A percentile compares a stretch with the other conserved stretches of the same genome.
phyloP scores from a whole-genome alignment of 495 filamentous ascomycete species.

The Antarctomyces pellizariae region DNA sequence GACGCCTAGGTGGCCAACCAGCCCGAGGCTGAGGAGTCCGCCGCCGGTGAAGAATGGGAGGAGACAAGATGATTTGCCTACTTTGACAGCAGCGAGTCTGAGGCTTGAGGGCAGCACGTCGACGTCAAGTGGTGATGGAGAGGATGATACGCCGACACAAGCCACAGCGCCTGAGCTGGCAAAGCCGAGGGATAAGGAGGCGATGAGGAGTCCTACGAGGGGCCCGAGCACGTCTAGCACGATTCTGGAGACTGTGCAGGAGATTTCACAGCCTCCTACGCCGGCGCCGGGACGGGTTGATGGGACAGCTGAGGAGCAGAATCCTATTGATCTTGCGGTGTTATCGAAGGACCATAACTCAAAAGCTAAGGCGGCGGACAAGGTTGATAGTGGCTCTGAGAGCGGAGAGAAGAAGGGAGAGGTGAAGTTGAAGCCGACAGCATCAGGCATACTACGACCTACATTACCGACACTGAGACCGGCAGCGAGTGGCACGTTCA shows the following conservation, averaged over 20 bases:
- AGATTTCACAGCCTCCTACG: conserved; percentile 62
- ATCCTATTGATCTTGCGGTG: conserved; percentile 13
- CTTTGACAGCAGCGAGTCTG: conserved; percentile 23
- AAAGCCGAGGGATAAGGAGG: no score
- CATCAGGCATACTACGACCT: no score
- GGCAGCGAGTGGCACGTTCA: conserved; percentile 18
- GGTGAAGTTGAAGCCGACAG: conserved; percentile 15
- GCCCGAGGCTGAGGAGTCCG: conserved; percentile 42
- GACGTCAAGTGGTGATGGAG: conserved; percentile 24
- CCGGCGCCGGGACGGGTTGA: conserved; percentile 25
- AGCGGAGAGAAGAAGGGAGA: conserved; percentile 23
- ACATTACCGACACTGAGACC: conserved; percentile 16
- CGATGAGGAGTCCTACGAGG: conserved; percentile 42
- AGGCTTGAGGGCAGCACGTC: conserved; percentile 9
- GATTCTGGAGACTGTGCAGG: conserved; percentile 77
- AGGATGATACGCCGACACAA: conserved; percentile 25
- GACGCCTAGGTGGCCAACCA: conserved; percentile 38
- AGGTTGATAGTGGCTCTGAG: conserved; percentile 37
- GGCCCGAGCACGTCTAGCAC: conserved; percentile 40
- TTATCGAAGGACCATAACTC: conserved; percentile 13
- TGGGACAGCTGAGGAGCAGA: conserved; percentile 15
- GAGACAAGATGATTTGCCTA: conserved; percentile 22
- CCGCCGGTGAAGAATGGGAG: conserved; percentile 30
- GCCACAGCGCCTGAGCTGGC: no score
- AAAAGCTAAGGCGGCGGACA: conserved; percentile 15